These are phyloP conservation scores for Aspergillus spinulosporus DNA, from an alignment of 2,329 filamentous ascomycete genomes.

Conservation along the genomic window DNA sequence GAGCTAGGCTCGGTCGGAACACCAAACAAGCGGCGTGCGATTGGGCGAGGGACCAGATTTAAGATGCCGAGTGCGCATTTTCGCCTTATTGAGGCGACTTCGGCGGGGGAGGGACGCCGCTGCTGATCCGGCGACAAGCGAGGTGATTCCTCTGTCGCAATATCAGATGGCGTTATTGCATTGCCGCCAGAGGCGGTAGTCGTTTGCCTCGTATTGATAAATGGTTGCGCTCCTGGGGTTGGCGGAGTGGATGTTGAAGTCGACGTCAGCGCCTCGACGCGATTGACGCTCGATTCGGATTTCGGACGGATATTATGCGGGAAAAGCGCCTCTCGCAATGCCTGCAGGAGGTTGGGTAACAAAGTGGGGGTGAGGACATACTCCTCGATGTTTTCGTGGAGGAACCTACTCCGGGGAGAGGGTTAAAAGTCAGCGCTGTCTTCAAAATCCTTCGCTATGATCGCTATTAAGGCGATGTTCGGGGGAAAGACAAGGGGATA, in stretches of 20 bases:
- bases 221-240: slow-evolving; percentile 22
- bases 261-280: slow-evolving; percentile 14
- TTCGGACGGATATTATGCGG: slow-evolving; percentile 77
- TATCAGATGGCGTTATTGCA: slow-evolving; percentile 16
- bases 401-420: slow-evolving; percentile 37
- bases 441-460: not conserved
- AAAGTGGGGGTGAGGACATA: slow-evolving; percentile 63
- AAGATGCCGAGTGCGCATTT: slow-evolving; percentile 46
- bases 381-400: slow-evolving; percentile 55
- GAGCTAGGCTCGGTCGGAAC: slow-evolving; percentile 20
- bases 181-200: slow-evolving; percentile 25
- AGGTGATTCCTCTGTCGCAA: slow-evolving; percentile 6
- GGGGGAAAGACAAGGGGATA: not conserved
- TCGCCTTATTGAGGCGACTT: slow-evolving; percentile 45
- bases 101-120: slow-evolving; percentile 27
- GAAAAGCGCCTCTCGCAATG: slow-evolving; percentile 76
- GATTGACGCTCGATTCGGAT: slow-evolving; percentile 17
- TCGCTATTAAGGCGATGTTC: not conserved
- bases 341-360: slow-evolving; percentile 60
- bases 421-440: slow-evolving; percentile 10
- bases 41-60: slow-evolving; percentile 44
- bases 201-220: slow-evolving; percentile 19
- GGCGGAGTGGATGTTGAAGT: slow-evolving; percentile 1
- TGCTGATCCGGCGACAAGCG: slow-evolving; percentile 16
- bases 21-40: slow-evolving; percentile 48